Evolutionary conservation across 371 early-diverging fungal species (phyloP), one percentile per base, ranked within the genome.

Genomic region (Zopfochytrium polystomum): DNA sequence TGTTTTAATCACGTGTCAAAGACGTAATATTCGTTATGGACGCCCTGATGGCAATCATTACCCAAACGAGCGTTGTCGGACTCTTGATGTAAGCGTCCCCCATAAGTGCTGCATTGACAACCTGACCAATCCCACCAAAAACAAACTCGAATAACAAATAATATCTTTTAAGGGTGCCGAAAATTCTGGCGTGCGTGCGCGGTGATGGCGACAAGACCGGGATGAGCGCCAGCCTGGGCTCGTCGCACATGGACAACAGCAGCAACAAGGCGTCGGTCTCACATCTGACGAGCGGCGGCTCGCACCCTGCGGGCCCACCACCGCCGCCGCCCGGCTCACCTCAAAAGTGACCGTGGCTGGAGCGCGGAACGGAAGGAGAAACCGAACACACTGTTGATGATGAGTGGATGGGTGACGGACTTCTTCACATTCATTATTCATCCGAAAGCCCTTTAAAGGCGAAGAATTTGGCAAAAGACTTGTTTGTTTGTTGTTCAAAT

Each of bases 21-120:
- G 61, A 60, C 43, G 34, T 60, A 3, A 53, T 60, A 6, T 60
- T 53, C 42, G 43, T 55, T 20, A 55, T 55, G 47, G 61, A 60
- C n/a, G 52, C 61, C 3, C 34, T 60, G 32, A 33, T 52, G 4
- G 53, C 43, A n/a, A 60, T 53, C 25, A n/a, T 60, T 9, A 60
- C 61, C 3, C 61, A 60, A 32, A 53, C 53, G 9, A 43, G 53
- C 11, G 61, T 60, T 6, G 53, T 30, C 31, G 52, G 3, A 3
- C 5, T 52, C 20, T 20, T 60, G 5, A 52, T 60, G 56, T 56
- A 56, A 56, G 56, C n/a, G n/a, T n/a, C n/a, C 42, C 42, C 11
- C 13, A 42, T 13, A 42, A 42, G 42, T 11, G 13, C 42, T 42
- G n/a, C 42, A 13, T 42, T 11, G 42, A 42, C 11, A 42, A 13